These are phyloP conservation scores for Tagetes erecta DNA, from an alignment of 129 eudicot species.

Conservation along the genomic window DNA sequence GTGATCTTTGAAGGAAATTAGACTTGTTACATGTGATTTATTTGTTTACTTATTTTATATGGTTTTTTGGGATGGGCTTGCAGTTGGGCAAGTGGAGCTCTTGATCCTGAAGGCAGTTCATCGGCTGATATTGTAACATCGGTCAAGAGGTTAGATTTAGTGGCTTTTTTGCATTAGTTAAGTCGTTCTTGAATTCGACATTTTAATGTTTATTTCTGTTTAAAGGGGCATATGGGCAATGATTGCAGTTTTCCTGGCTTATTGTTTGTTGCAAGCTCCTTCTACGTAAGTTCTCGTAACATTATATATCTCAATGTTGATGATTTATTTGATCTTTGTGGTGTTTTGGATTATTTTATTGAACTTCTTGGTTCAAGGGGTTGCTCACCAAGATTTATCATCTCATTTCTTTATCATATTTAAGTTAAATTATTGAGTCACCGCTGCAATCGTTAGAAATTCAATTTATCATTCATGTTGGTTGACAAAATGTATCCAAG, in stretches of 20 bases:
- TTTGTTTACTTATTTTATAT: constrained; percentile 8
- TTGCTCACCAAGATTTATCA: background rate
- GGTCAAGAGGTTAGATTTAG: constrained; percentile 61
- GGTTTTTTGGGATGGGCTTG: constrained; percentile 24
- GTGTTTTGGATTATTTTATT: background rate
- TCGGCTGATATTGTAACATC: constrained; percentile 62
- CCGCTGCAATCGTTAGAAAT: background rate
- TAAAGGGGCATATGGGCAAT: constrained; percentile 98
- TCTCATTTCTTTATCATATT: background rate
- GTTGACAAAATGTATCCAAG: background rate
- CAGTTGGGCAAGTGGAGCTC: constrained; percentile 99
- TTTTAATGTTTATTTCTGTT: constrained; percentile 16
- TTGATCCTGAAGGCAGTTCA: constrained; percentile 66
- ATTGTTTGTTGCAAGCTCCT: constrained; percentile 97
- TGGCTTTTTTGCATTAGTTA: constrained; percentile 11
- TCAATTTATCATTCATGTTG: background rate
- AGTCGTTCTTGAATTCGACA: background rate
- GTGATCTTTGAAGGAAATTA: constrained; percentile 2
- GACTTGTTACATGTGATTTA: background rate
- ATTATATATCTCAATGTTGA: background rate
- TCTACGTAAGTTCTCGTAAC: constrained; percentile 70
- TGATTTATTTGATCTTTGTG: background rate
- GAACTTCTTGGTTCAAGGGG: background rate
- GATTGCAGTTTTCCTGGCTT: constrained; percentile 88
- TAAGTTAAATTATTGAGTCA: background rate